These are phyloP conservation scores for Malassezia nana DNA, from an alignment of 1,284 basidiomycete genomes.

Conservation along the genomic window DNA sequence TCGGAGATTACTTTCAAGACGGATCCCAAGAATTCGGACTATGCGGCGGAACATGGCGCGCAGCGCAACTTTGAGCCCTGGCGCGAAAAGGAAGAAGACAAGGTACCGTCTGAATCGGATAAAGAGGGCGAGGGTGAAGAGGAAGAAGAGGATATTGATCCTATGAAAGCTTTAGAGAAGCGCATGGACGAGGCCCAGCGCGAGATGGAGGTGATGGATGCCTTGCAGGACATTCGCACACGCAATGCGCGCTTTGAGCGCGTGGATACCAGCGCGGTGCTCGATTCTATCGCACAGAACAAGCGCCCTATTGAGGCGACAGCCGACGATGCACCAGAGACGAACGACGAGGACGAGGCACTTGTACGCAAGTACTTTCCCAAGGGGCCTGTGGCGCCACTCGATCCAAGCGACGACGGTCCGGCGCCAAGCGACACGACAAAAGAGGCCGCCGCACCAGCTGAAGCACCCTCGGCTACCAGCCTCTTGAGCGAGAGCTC, in stretches of 20 bases:
- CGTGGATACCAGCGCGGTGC: conserved; percentile 37
- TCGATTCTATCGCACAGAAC: conserved; percentile 18
- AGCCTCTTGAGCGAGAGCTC: conserved; percentile 23
- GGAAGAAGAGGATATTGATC: conserved; percentile 59
- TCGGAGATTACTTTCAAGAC: conserved; percentile 99
- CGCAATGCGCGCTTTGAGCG: conserved; percentile 84
- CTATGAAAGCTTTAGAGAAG: conserved; percentile 92
- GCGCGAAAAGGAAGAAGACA: conserved; percentile 24
- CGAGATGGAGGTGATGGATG: conserved; percentile 97
- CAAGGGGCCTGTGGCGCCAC: conserved; percentile 48
- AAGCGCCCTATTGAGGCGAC: conserved; percentile 17
- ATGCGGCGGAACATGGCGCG: conserved; percentile 43
- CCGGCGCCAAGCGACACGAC: neutral
- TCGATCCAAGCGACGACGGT: conserved; percentile 2
- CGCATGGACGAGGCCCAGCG: conserved; percentile 80
- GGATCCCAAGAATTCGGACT: conserved; percentile 68
- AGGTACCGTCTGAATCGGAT: conserved; percentile 20
- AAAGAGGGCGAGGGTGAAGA: conserved; percentile 19
- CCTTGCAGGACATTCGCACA: conserved; percentile 83
- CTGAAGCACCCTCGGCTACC: conserved; percentile 12
- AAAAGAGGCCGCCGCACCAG: neutral
- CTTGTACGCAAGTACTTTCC: conserved; percentile 76
- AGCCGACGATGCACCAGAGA: conserved; percentile 21
- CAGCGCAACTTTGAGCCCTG: conserved; percentile 44
- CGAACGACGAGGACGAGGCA: conserved; percentile 78